Percentiles rank a stretch among this genome's conserved stretches.
These are phyloP conservation scores for Trichosporon ovoides DNA, from an alignment of 1,284 basidiomycete species.

Conservation along the genomic window DNA sequence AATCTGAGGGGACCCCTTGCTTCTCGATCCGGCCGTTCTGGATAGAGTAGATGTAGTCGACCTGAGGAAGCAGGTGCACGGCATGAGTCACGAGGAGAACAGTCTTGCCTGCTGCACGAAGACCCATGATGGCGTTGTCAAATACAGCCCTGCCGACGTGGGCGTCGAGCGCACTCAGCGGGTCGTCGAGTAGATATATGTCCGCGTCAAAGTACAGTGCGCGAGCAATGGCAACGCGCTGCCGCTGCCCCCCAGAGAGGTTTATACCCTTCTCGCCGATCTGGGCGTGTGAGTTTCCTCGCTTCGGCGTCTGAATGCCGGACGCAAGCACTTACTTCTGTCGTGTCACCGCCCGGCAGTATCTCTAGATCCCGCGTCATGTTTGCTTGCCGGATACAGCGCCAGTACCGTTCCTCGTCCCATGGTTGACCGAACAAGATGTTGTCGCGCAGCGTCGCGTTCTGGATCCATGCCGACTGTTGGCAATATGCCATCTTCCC, in stretches of 20 bases:
- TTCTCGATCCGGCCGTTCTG: constrained; percentile 12
- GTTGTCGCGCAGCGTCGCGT: constrained; percentile 58
- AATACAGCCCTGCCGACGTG: constrained; percentile 57
- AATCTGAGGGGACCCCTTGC: constrained; percentile 8
- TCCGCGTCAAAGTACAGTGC: constrained; percentile 67
- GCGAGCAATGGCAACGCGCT: constrained; percentile 69
- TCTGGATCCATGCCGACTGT: constrained; percentile 66
- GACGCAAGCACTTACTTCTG: constrained; percentile 43
- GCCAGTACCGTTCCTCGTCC: constrained; percentile 19
- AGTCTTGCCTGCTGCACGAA: constrained; percentile 59
- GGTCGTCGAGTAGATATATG: constrained; percentile 30
- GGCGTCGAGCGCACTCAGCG: constrained; percentile 64
- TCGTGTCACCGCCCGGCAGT: constrained; percentile 48
- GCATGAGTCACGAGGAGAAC: constrained; percentile 61
- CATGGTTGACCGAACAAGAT: constrained; percentile 29
- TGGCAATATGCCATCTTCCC: constrained; percentile 73
- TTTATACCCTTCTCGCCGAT: constrained; percentile 63
- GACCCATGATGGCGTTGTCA: constrained; percentile 58
- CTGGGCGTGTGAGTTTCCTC: constrained; percentile 25
- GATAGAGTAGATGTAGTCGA: constrained; percentile 43
- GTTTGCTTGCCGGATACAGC: constrained; percentile 29
- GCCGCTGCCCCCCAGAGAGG: constrained; percentile 52
- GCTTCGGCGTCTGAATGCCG: background rate
- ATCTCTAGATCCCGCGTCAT: constrained; percentile 29
- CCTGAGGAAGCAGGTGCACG: constrained; percentile 27